Evolutionary conservation across 176 grass and related monocot genomes (phyloP), one percentile per base, ranked within the genome.

Genomic region (Aechmea fasciata): DNA sequence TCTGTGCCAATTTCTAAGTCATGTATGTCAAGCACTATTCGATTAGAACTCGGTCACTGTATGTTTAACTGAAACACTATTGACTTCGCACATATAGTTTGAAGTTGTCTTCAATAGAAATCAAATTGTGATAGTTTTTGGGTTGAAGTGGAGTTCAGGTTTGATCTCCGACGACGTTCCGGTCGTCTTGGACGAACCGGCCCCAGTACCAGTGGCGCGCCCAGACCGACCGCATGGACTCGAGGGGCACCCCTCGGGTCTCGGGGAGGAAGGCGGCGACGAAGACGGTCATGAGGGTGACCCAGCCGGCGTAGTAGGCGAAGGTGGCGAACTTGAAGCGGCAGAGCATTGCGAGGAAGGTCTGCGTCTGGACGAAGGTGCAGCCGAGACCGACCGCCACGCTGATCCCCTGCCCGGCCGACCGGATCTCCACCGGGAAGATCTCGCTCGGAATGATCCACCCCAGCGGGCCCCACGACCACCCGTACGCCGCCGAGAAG

Each of bases 241-340:
- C 76, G 52, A 78, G 62, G 0, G 76, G 76, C n/a, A 78, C 66
- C 0, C 65, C 65, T 33, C 70, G 69, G 0, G 76, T 78, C 50
- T 78, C 76, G 0, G 76, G 76, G 54, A 78, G 59, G 15, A 78
- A 71, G 62, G 70, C 18, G 17, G 65, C 66, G 19, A 69, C 70
- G 76, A 78, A 78, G 17, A 25, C 50, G n/a, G 64, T 69, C 76
- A 78, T 78, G 41, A 71, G 24, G n/a, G 70, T 66, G 13, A 78
- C 59, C 76, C 76, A 78, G 1, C 50, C 76, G 11, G 76, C 76
- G 10, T 69, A 78, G 41, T 69, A 78, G 0, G 51, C 64, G 18
- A 78, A 78, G 9, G 76, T 78, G 7, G 65, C 64, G 41, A 70
- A 61, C 17, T 59, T 68, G 50, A 69, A 61, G 10, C 54, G 49